Conservation (phyloP, 441 rosid genomes). For the Arabidopsis lyrata region DNA sequence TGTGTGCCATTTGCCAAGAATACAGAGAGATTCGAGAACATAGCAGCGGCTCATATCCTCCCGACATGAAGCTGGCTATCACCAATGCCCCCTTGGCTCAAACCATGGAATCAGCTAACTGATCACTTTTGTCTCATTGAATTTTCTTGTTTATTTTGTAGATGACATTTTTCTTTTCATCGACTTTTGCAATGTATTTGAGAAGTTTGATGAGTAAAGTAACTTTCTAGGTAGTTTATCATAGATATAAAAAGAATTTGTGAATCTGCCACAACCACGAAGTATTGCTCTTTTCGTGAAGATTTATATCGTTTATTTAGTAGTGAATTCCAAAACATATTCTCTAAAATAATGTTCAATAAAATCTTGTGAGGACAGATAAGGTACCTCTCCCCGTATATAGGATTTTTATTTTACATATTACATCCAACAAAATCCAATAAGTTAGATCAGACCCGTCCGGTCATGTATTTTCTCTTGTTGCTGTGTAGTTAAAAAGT, state of each 20-base stretch:
- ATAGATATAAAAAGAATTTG: not conserved
- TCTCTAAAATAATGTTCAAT: not conserved
- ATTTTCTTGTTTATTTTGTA: conserved; percentile 19
- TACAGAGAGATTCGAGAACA: conserved; percentile 67
- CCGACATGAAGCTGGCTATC: conserved; percentile 44
- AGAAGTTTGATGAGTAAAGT: conserved; percentile 33
- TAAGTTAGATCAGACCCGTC: conserved; percentile 31
- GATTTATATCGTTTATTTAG: not conserved
- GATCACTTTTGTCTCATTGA: conserved; percentile 23
- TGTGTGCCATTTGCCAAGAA: conserved; percentile 93
- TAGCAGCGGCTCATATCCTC: conserved; percentile 23
- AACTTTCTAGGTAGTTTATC: conserved; percentile 33
- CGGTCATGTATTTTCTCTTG: conserved; percentile 23
- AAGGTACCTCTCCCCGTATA: conserved; percentile 15
- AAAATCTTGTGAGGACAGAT: not conserved
- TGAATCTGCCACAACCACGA: not conserved
- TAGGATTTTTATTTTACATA: conserved; percentile 30
- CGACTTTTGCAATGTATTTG: conserved; percentile 23
- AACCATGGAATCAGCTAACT: conserved; percentile 61
- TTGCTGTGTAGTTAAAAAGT: conserved; percentile 14
- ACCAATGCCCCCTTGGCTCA: conserved; percentile 72
- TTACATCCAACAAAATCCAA: conserved; percentile 35
- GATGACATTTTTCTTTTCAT: not conserved
- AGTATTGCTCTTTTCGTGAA: not conserved
- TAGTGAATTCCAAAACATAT: not conserved